Conservation (phyloP, 495 filamentous ascomycete genomes). For the Rusavskia elegans region DNA sequence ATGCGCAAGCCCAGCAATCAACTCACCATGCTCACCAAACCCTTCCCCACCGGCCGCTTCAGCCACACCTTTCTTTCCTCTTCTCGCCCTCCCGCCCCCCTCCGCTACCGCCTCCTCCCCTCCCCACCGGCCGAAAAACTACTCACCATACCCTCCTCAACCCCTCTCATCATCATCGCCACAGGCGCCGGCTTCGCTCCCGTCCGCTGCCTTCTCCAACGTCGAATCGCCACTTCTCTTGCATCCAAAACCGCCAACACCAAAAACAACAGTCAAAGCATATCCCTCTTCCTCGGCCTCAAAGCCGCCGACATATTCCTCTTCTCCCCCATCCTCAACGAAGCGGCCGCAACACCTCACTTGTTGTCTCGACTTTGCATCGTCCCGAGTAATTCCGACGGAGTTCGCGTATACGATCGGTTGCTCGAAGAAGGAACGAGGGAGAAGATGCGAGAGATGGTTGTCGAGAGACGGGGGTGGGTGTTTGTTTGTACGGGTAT, state of each 20-base stretch:
- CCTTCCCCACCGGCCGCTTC: conserved; percentile 11
- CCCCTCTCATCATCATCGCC: conserved; percentile 11
- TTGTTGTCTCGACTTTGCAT: neutral
- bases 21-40: conserved; percentile 12
- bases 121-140: neutral
- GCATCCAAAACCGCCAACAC: neutral
- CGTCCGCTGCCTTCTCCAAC: conserved; percentile 11
- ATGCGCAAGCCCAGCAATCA: neutral
- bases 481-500: conserved; percentile 7
- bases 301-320: neutral
- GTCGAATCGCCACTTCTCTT: conserved; percentile 3
- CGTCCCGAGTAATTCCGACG: conserved; percentile 1
- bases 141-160: neutral
- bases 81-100: neutral
- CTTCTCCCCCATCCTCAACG: neutral
- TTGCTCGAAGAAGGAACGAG: neutral
- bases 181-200: conserved; percentile 18
- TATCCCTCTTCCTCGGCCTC: conserved; percentile 5
- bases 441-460: neutral
- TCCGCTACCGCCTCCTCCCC: conserved; percentile 9
- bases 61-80: conserved; percentile 11
- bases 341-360: neutral
- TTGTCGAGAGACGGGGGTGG: neutral
- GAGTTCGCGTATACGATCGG: conserved; percentile 3
- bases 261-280: neutral